Conservation (phyloP, 2,329 filamentous ascomycete genomes). For the Periconia digitata region DNA sequence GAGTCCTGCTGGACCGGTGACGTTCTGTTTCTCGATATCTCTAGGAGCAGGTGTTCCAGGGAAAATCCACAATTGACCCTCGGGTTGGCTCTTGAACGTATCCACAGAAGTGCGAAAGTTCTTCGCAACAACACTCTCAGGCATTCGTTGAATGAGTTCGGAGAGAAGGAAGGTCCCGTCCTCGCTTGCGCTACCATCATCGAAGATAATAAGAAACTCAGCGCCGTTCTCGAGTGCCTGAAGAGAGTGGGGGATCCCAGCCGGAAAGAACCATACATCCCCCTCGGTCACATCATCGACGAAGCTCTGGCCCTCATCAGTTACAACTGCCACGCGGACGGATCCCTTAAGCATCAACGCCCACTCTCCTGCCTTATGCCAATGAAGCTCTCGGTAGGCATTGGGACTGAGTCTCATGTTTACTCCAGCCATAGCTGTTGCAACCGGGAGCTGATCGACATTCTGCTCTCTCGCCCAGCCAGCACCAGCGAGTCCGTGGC, state of each 20-base stretch:
- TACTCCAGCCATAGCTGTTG: conserved; percentile 47
- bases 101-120: conserved; percentile 44
- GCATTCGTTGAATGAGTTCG: conserved; percentile 53
- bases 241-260: conserved; percentile 47
- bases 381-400: conserved; percentile 66
- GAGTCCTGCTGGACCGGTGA: conserved; percentile 41
- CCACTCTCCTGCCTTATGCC: conserved; percentile 60
- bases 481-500: conserved; percentile 42
- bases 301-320: conserved; percentile 53
- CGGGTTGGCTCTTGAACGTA: conserved; percentile 41
- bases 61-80: conserved; percentile 48
- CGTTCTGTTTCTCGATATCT: conserved; percentile 48
- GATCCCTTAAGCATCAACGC: conserved; percentile 57
- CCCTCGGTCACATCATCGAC: conserved; percentile 45
- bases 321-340: conserved; percentile 54
- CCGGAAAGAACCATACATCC: conserved; percentile 42
- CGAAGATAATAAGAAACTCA: conserved; percentile 64
- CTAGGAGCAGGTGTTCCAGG: conserved; percentile 41
- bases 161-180: conserved; percentile 62
- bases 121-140: conserved; percentile 46
- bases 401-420: conserved; percentile 47
- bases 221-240: conserved; percentile 58
- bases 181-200: conserved; percentile 61
- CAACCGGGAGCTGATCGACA: conserved; percentile 39
- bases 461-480: conserved; percentile 49